Evolutionary conservation across 805 yeast species (phyloP).

Genomic region (Candida ponderosae): DNA sequence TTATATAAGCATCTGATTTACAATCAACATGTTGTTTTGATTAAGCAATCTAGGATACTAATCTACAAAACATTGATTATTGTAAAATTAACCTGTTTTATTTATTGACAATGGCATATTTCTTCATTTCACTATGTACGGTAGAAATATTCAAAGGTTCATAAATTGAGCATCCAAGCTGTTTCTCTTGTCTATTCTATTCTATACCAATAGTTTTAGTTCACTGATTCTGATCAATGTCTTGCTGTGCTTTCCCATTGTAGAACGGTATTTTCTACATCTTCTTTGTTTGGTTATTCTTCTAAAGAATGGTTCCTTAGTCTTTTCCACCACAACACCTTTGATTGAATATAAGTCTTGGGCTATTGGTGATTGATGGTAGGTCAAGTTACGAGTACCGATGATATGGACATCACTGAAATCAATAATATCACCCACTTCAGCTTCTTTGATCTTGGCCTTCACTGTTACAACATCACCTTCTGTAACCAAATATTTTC

Average conservation of each 20-base stretch:
- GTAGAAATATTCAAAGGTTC: too few relatives aligned
- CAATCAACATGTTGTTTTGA: too few relatives aligned
- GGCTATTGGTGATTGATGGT: conserved; percentile 47
- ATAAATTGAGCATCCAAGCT: too few relatives aligned
- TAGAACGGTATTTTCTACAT: conserved; percentile 64
- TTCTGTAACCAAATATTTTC: conserved; percentile 81
- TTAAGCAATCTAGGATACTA: too few relatives aligned
- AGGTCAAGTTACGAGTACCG: conserved; percentile 80
- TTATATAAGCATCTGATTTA: too few relatives aligned
- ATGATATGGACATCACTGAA: conserved; percentile 71
- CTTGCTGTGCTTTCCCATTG: conserved; percentile 58
- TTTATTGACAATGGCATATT: too few relatives aligned
- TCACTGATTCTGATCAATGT: conserved; percentile 76
- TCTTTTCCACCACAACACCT: conserved; percentile 81
- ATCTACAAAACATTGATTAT: too few relatives aligned
- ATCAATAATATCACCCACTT: conserved; percentile 75
- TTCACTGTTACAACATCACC: conserved; percentile 86
- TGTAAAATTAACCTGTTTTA: too few relatives aligned
- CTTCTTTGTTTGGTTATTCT: conserved; percentile 75
- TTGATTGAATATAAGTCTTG: conserved; percentile 48
- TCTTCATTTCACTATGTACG: too few relatives aligned
- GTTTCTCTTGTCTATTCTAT: not conserved
- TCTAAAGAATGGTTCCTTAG: conserved; percentile 68
- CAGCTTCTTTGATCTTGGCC: conserved; percentile 63
- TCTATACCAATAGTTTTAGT: conserved; percentile 32